Percentiles rank a stretch among this genome's conserved stretches.
Conservation (phyloP, 768 basidiomycete species). For the Symmetrospora coprosmae region DNA sequence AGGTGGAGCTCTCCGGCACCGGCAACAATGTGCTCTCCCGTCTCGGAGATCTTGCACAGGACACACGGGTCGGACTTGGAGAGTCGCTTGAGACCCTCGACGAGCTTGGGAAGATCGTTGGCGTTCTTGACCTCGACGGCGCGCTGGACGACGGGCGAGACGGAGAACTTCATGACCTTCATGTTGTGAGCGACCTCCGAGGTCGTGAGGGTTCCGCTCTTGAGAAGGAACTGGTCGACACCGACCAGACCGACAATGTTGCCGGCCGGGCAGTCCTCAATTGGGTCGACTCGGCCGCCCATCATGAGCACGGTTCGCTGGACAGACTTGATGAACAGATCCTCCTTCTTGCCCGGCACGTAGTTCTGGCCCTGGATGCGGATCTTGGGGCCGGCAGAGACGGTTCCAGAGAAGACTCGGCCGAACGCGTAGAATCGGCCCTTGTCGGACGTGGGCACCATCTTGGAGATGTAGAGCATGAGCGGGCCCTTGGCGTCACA, state of each 20-base stretch:
- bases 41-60: constrained; percentile 79
- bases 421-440: constrained; percentile 99
- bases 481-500: constrained; percentile 93
- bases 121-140: constrained; percentile 99
- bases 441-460: constrained; percentile 99
- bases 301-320: constrained; percentile 99
- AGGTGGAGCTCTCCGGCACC: constrained; percentile 98
- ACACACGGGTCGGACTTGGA: constrained; percentile 99
- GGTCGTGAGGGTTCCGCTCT: constrained; percentile 93
- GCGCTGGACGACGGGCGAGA: constrained; percentile 96
- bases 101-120: constrained; percentile 94
- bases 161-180: constrained; percentile 81
- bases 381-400: constrained; percentile 91
- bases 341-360: constrained; percentile 94
- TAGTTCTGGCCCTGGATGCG: constrained; percentile 99
- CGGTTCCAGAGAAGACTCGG: constrained; percentile 98
- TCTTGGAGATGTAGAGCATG: constrained; percentile 97
- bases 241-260: constrained; percentile 99
- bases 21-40: constrained; percentile 96
- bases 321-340: constrained; percentile 91
- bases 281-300: constrained; percentile 96
- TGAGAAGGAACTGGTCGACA: constrained; percentile 99
- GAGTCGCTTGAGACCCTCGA: constrained; percentile 98
- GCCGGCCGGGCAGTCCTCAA: constrained; percentile 96
- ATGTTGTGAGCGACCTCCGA: constrained; percentile 99